Conservation (phyloP, 495 filamentous ascomycete species). For the Aspergillus ellipticus region DNA sequence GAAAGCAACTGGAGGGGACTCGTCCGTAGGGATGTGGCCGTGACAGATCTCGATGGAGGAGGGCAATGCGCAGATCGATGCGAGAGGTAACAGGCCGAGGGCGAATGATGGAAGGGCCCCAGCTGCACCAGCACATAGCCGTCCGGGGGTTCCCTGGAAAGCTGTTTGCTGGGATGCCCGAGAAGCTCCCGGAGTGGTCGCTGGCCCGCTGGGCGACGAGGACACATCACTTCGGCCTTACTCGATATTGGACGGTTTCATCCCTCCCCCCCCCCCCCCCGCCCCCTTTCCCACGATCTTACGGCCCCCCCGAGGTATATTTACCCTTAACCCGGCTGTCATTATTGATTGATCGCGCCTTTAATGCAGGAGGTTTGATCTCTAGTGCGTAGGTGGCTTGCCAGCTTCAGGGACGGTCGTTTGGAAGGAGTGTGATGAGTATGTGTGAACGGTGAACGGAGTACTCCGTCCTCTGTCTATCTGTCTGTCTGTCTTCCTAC, state of each 20-base stretch:
- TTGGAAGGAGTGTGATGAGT: background rate
- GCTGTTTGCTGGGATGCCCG: slow-evolving; percentile 4
- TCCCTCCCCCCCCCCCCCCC: background rate
- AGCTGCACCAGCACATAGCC: slow-evolving; percentile 7
- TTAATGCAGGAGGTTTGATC: slow-evolving; percentile 5
- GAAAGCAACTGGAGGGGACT: slow-evolving; percentile 2
- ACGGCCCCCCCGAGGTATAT: background rate
- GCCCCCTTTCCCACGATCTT: background rate
- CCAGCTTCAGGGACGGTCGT: slow-evolving; percentile 5
- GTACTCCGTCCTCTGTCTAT: no score
- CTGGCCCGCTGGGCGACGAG: background rate
- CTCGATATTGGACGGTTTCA: background rate
- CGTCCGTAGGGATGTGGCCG: slow-evolving; percentile 12
- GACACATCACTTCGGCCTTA: slow-evolving; percentile 6
- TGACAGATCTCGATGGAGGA: slow-evolving; percentile 16
- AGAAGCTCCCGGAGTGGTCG: background rate
- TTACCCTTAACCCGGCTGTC: background rate
- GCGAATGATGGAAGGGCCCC: slow-evolving; percentile 3
- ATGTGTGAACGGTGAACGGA: no score
- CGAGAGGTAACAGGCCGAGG: background rate
- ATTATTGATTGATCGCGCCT: background rate
- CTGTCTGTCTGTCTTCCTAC: no score
- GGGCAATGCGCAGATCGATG: slow-evolving; percentile 5
- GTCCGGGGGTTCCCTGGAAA: slow-evolving; percentile 2
- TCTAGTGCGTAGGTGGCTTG: slow-evolving; percentile 18